Conservation (phyloP, 495 filamentous ascomycete species). For the Penicillium roqueforti region DNA sequence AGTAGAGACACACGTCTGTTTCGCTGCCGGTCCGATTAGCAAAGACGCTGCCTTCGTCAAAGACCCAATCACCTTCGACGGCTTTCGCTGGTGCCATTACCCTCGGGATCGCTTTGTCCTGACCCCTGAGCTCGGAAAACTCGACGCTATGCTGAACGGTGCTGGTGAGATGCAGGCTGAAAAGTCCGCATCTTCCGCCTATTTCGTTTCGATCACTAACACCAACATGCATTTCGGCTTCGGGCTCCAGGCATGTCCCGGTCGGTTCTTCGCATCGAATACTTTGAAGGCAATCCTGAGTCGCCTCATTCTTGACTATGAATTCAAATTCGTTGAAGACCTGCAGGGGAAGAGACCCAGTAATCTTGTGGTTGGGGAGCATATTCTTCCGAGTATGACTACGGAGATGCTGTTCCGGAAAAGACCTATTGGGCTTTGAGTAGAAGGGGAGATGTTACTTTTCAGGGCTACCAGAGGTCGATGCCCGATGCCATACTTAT, state of each 20-base stretch:
- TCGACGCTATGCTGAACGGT: background rate
- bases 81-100: constrained; percentile 34
- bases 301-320: constrained; percentile 50
- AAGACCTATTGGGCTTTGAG: constrained; percentile 9
- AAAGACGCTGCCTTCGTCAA: constrained; percentile 24
- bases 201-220: constrained; percentile 22
- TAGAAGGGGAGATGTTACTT: background rate
- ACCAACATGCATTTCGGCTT: constrained; percentile 35
- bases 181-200: background rate
- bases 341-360: constrained; percentile 17
- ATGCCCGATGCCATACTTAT: background rate
- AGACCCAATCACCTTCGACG: constrained; percentile 28
- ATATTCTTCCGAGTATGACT: constrained; percentile 27
- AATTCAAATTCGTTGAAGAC: constrained; percentile 37
- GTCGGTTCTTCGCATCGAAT: constrained; percentile 52
- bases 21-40: constrained; percentile 32
- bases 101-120: constrained; percentile 16
- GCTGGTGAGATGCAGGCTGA: background rate
- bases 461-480: background rate
- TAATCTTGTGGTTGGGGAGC: constrained; percentile 30
- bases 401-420: constrained; percentile 28
- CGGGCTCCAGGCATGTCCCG: constrained; percentile 45
- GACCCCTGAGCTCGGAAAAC: background rate
- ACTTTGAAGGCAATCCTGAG: constrained; percentile 55
- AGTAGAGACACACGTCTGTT: constrained; percentile 31